Base-by-base conservation (phyloP, 2,329 filamentous ascomycete genomes). In the Paecilomyces niveus region DNA sequence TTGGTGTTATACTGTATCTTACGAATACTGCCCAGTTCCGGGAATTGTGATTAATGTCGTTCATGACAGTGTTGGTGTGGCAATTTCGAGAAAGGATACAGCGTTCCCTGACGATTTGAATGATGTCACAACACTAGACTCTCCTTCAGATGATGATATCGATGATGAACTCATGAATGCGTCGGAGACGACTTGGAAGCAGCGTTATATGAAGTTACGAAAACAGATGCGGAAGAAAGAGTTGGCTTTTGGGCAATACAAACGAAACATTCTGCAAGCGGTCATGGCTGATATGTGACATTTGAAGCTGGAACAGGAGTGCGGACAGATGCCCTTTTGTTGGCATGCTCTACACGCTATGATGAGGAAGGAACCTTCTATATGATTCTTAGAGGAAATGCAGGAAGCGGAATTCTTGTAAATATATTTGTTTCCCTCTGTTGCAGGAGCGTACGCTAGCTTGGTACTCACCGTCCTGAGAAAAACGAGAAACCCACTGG, bases 231-330 rank as follows among this genome's bases (percentile, higher is more conserved):
- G 72, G 56, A 75, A 70, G 58, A 73, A 71, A 51, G 74, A 77
- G 11, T 66, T 68, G 13, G 66, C 73, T 22, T 58, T 76, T 29
- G 68, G 70, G 1, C 66, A 74, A 50, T 76, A 76, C 56, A 76
- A 76, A 58, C 73, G 74, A 33, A 75, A 70, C 53, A 74, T 77
- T 31, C 65, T 77, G 15, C 73, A 76, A 61, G 74, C 72, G 15
- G 74, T 77, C n/a, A 76, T 77, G 74, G 70, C 71, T 45, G 72
- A 75, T 57, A 69, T 75, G 33, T 75, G 60, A 53, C n/a, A 45
- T 45, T 33, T 7, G 26, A 33, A 15, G 10, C 10, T 3, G 32
- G 32, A 13, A 11, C 9, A 33, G 32, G 8, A 33, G 3, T 15
- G 32, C 35, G 35, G 5, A n/a, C 13, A 39, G 13, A 10, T 6